phyloP scores from a whole-genome alignment of 208 protist genomes.

The Crithidia expoeki region DNA sequence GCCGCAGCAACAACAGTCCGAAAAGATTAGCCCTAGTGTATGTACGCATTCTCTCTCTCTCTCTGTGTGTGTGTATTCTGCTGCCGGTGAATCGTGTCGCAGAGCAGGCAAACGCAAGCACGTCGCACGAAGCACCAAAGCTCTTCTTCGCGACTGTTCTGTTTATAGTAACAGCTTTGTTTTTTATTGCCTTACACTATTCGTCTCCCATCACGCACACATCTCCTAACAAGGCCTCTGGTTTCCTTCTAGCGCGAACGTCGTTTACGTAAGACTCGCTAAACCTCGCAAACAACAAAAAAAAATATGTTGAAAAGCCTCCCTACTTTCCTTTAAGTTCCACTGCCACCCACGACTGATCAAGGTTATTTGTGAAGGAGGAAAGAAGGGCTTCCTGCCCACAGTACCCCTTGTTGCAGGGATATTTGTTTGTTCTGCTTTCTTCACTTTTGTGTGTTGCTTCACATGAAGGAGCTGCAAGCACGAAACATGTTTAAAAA shows the following conservation, averaged over 20 bases:
- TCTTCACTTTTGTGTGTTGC: background rate
- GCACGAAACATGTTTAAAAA: too few species aligned
- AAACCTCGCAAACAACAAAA: background rate
- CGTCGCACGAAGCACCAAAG: conserved; percentile 7
- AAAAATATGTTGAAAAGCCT: too few species aligned
- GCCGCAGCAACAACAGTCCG: background rate
- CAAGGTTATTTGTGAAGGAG: background rate
- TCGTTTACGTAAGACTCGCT: background rate
- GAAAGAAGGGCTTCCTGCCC: conserved; percentile 9
- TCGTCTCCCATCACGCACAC: conserved; percentile 15
- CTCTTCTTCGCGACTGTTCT: background rate
- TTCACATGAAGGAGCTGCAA: too few species aligned
- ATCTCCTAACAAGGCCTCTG: conserved; percentile 28
- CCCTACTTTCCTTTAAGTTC: too few species aligned
- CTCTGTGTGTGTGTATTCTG: conserved; percentile 10
- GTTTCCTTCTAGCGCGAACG: background rate
- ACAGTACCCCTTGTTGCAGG: background rate
- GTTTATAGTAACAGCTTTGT: background rate
- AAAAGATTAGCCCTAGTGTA: background rate
- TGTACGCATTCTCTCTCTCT: too few species aligned
- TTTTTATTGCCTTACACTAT: background rate
- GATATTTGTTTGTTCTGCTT: background rate
- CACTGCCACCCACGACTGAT: too few species aligned
- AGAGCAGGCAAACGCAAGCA: background rate
- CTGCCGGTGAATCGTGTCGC: too few species aligned